Conservation (phyloP, 75 land plant genomes). For the Adiantum capillusveneris region DNA sequence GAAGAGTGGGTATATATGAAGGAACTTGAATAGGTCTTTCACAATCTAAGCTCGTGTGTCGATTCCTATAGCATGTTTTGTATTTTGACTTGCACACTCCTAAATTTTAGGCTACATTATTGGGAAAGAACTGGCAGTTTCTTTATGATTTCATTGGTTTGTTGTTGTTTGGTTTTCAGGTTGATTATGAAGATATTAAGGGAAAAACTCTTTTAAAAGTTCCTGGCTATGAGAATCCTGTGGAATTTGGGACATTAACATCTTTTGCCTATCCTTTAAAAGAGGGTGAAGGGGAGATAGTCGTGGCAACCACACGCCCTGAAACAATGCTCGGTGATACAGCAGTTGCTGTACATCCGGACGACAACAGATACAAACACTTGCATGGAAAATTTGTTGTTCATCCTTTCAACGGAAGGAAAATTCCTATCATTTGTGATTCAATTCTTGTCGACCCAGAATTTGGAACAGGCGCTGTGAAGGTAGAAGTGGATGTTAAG, state of each 20-base stretch:
- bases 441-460: constrained; percentile 68
- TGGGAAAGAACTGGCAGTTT: background rate
- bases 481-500: constrained; percentile 35
- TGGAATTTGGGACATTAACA: constrained; percentile 92
- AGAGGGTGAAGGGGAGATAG: constrained; percentile 61
- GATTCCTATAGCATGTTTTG: too few relatives aligned
- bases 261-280: constrained; percentile 95
- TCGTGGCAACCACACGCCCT: constrained; percentile 93
- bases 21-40: too few relatives aligned
- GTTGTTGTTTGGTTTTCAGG: constrained; percentile 41
- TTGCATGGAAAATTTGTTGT: constrained; percentile 82
- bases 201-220: constrained; percentile 58
- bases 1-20: too few relatives aligned
- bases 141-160: too few relatives aligned
- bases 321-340: constrained; percentile 99
- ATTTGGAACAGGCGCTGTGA: constrained; percentile 98
- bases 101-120: too few relatives aligned
- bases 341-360: constrained; percentile 89
- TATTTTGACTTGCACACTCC: too few relatives aligned
- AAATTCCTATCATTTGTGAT: constrained; percentile 86
- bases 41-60: too few relatives aligned
- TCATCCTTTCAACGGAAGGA: constrained; percentile 89
- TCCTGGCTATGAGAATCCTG: constrained; percentile 76
- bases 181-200: constrained; percentile 72
- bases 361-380: constrained; percentile 70